Conservation (phyloP, 108 stramenopile species). For the Cyclotella cryptica region DNA sequence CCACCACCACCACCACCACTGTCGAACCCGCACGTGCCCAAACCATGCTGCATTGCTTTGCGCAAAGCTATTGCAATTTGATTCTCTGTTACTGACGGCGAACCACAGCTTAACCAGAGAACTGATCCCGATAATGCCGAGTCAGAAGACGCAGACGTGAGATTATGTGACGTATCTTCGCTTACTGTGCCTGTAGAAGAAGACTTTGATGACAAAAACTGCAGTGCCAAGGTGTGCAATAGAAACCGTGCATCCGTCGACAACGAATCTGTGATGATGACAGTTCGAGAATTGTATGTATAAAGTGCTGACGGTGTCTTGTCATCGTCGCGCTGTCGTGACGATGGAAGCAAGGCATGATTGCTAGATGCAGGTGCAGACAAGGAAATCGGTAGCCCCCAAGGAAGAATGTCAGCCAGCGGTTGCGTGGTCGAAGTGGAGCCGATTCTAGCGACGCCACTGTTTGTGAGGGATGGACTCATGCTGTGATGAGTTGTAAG, state of each 20-base stretch:
- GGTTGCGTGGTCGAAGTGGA: constrained; percentile 35
- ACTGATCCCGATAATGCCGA: constrained; percentile 37
- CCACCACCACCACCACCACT: neutral
- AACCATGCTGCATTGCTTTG: constrained; percentile 30
- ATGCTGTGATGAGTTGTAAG: too few species aligned
- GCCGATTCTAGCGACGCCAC: neutral
- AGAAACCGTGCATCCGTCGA: constrained; percentile 50
- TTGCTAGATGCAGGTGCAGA: neutral
- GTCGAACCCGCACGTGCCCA: too few species aligned
- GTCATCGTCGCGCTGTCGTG: neutral
- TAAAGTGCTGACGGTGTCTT: too few species aligned
- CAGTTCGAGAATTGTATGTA: constrained; percentile 22
- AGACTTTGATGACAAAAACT: constrained; percentile 39
- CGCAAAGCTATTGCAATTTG: constrained; percentile 33
- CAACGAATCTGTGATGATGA: constrained; percentile 45
- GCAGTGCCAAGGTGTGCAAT: constrained; percentile 45
- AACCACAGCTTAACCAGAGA: constrained; percentile 39
- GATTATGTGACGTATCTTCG: neutral
- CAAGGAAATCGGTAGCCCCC: constrained; percentile 31
- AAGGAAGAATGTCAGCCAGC: constrained; percentile 46
- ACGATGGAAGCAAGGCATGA: neutral
- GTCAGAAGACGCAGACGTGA: neutral
- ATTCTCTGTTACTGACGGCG: constrained; percentile 22
- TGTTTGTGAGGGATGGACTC: neutral
- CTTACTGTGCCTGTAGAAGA: neutral